Evolutionary conservation across 495 filamentous ascomycete species (phyloP), one percentile per base, ranked within the genome.

Genomic region (Bacidia gigantensis): DNA sequence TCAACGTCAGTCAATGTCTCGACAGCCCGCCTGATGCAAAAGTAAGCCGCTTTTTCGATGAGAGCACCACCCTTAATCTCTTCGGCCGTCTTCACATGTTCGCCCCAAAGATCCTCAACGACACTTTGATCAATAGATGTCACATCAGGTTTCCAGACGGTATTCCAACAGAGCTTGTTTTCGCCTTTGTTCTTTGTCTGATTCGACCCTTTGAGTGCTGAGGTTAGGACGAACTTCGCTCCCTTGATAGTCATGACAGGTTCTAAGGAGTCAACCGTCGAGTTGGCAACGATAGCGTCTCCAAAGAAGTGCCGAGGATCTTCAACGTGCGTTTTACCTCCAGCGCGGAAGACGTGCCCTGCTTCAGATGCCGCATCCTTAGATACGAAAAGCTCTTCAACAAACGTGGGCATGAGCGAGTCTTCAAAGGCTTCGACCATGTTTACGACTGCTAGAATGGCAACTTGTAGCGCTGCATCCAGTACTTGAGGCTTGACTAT

Each of bases 391-490:
- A 50, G 32, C n/a, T n/a, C 23, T 50, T 50, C 40, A 35, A 50
- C 40, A 20, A 35, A 50, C 26, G 26, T 50, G 20, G 48, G 48
- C 12, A 50, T 50, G 26, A 44, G 35, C 26, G 48, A 21, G 48
- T 21, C 12, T 17, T 29, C 32, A 7, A 50, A 14, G 1, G 35
- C 25, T 39, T 26, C 35, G 23, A 26, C 48, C 20, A 21, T 38
- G 5, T 35, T 35, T 1, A 38, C 26, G 18, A 50, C 26, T 18
- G 48, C 26, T 3, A 35, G 23, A 23, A 32, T 38, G 23, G 48
- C 26, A 50, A 35, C 48, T 41, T 50, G 48, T 17, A 50, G 40
- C n/a, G 40, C 40, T 29, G 48, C 35, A 50, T 50, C 48, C 25
- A 50, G 32, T n/a, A 35, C 40, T 11, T 26, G 35, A 1, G 48